These are phyloP conservation scores for Millerozyma acaciae DNA, from an alignment of 805 yeast species.

Conservation along the genomic window DNA sequence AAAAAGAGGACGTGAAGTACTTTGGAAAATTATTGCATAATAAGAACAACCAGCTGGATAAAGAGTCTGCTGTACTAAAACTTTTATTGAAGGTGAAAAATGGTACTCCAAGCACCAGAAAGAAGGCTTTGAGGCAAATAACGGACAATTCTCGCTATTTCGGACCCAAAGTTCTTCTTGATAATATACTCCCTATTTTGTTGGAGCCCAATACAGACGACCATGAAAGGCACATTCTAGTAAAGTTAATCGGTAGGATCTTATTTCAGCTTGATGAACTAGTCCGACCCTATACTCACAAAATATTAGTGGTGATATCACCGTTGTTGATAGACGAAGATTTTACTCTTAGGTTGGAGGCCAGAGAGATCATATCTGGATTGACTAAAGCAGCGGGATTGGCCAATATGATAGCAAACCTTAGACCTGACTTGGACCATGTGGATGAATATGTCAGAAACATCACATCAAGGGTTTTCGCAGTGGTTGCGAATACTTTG, in stretches of 20 bases:
- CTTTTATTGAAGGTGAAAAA: conserved; percentile 70
- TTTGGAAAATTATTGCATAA: conserved; percentile 53
- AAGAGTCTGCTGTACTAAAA: conserved; percentile 58
- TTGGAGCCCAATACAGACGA: conserved; percentile 71
- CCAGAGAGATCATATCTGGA: conserved; percentile 72
- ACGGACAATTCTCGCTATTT: conserved; percentile 58
- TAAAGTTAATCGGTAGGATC: conserved; percentile 70
- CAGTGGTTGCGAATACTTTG: conserved; percentile 75
- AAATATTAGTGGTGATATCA: conserved; percentile 66
- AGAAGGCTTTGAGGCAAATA: conserved; percentile 61
- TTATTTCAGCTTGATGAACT: conserved; percentile 60
- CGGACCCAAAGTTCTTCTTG: conserved; percentile 69
- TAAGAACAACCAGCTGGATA: conserved; percentile 24
- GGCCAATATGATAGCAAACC: conserved; percentile 68
- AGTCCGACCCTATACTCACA: conserved; percentile 69
- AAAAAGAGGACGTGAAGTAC: conserved; percentile 65
- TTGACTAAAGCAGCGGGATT: conserved; percentile 81
- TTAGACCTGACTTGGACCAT: conserved; percentile 80
- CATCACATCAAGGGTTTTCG: conserved; percentile 72
- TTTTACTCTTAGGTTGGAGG: conserved; percentile 66
- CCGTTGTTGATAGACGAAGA: conserved; percentile 83
- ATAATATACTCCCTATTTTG: conserved; percentile 70
- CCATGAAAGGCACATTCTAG: conserved; percentile 76
- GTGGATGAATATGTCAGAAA: conserved; percentile 78
- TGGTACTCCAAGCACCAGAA: conserved; percentile 68